Percentiles rank a stretch among this genome's conserved stretches.
These are phyloP conservation scores for Mycena vitilis DNA, from an alignment of 768 basidiomycete species.

Conservation along the genomic window DNA sequence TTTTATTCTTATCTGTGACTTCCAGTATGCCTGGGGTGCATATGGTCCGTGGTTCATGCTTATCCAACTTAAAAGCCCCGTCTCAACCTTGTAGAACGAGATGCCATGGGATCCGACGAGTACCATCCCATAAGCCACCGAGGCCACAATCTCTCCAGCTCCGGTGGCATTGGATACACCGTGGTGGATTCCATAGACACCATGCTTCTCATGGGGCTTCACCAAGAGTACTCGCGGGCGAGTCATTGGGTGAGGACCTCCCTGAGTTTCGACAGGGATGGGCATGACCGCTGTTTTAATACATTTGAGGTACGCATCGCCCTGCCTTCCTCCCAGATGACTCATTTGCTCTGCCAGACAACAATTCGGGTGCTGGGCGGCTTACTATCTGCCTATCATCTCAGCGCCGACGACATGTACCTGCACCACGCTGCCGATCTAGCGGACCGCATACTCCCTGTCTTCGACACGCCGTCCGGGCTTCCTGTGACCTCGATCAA, in stretches of 20 bases:
- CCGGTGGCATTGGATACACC: slow-evolving; percentile 76
- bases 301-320: slow-evolving; percentile 74
- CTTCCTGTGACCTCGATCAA: slow-evolving; percentile 75
- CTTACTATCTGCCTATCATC: slow-evolving; percentile 72
- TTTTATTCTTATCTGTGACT: slow-evolving; percentile 15
- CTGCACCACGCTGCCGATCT: slow-evolving; percentile 61
- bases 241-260: slow-evolving; percentile 67
- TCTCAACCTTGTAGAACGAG: slow-evolving; percentile 57
- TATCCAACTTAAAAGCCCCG: no score
- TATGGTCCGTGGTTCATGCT: no score
- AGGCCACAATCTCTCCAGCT: slow-evolving; percentile 70
- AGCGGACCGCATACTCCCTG: background rate
- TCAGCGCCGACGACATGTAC: slow-evolving; percentile 69
- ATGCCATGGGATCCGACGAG: slow-evolving; percentile 82
- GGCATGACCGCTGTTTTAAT: slow-evolving; percentile 56
- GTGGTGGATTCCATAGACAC: slow-evolving; percentile 80
- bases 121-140: slow-evolving; percentile 73
- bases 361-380: slow-evolving; percentile 84
- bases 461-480: slow-evolving; percentile 45
- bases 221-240: slow-evolving; percentile 72
- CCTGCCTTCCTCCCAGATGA: background rate
- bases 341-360: slow-evolving; percentile 54
- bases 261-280: slow-evolving; percentile 72
- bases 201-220: slow-evolving; percentile 73
- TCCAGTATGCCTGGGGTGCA: slow-evolving; percentile 73